phyloP scores from a whole-genome alignment of 2,329 filamentous ascomycete genomes.

The Curvularia verruculosa region DNA sequence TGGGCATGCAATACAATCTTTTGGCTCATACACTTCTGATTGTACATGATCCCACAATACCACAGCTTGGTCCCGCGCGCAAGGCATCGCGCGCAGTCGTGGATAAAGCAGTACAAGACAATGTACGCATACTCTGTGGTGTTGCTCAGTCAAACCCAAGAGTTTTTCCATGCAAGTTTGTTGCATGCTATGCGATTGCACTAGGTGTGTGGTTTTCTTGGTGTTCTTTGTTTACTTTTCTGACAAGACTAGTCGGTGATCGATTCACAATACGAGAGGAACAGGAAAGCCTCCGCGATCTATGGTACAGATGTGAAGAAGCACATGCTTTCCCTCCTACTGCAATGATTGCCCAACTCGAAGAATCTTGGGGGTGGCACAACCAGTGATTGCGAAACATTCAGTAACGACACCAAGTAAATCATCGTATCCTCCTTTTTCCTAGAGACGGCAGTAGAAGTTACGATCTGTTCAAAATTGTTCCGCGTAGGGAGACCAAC shows the following conservation, averaged over 20 bases:
- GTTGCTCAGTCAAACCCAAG: constrained; percentile 44
- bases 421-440: not conserved
- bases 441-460: not conserved
- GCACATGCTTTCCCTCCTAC: constrained; percentile 46
- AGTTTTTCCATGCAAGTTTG: constrained; percentile 45
- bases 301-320: constrained; percentile 42
- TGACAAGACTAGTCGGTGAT: constrained; percentile 39
- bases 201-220: constrained; percentile 29
- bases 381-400: constrained; percentile 2
- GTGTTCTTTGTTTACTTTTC: not conserved
- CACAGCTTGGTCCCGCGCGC: constrained; percentile 44
- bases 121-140: constrained; percentile 45
- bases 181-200: constrained; percentile 47
- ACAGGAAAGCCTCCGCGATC: constrained; percentile 38
- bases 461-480: not conserved
- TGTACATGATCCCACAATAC: constrained; percentile 47
- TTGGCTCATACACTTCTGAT: constrained; percentile 45
- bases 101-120: constrained; percentile 42
- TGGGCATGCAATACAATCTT: constrained; percentile 45
- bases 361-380: constrained; percentile 47
- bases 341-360: constrained; percentile 39
- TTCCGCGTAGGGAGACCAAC: not conserved
- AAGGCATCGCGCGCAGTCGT: constrained; percentile 41
- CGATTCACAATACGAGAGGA: constrained; percentile 41
- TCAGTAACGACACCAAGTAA: not conserved